These are phyloP conservation scores for Starmerella kuoi DNA, from an alignment of 805 yeast species.

Conservation along the genomic window DNA sequence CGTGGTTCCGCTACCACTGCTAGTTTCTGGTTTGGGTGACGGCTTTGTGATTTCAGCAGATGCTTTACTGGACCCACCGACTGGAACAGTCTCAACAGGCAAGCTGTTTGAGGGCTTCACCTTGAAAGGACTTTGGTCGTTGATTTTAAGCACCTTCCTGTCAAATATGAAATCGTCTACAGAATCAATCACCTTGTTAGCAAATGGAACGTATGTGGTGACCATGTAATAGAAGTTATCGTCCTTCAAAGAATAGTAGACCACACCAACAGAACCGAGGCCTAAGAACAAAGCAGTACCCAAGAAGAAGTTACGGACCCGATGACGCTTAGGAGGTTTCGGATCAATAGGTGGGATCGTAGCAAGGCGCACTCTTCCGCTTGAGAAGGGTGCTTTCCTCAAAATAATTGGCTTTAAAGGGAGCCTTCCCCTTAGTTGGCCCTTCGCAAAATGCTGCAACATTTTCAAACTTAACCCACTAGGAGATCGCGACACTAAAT, in stretches of 20 bases:
- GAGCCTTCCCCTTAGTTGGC: neutral
- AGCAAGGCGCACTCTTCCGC: constrained; percentile 6
- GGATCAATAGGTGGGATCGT: constrained; percentile 1
- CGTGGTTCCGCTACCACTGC: constrained; percentile 1
- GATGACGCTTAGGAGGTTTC: constrained; percentile 15
- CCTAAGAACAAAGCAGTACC: constrained; percentile 24
- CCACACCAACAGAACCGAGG: constrained; percentile 45
- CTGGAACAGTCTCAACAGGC: constrained; percentile 10
- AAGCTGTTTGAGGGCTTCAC: neutral
- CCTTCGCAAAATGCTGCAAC: constrained; percentile 2
- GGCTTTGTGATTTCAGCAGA: constrained; percentile 9
- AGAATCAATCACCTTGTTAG: constrained; percentile 40
- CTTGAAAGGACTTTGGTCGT: neutral
- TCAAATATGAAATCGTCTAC: constrained; percentile 35
- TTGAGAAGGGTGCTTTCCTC: constrained; percentile 7
- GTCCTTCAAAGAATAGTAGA: constrained; percentile 43
- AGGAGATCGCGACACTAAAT: too few relatives aligned
- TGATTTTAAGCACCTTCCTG: constrained; percentile 2
- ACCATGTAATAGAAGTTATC: constrained; percentile 52
- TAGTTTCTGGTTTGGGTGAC: neutral
- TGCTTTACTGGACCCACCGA: constrained; percentile 16
- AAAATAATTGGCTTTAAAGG: constrained; percentile 1
- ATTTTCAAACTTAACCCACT: too few relatives aligned
- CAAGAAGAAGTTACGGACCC: constrained; percentile 26
- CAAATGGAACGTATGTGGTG: constrained; percentile 53